Evolutionary conservation across 352 stramenopile genomes (phyloP), one percentile per base, ranked within the genome.

Genomic region (Phytopythium boreale): DNA sequence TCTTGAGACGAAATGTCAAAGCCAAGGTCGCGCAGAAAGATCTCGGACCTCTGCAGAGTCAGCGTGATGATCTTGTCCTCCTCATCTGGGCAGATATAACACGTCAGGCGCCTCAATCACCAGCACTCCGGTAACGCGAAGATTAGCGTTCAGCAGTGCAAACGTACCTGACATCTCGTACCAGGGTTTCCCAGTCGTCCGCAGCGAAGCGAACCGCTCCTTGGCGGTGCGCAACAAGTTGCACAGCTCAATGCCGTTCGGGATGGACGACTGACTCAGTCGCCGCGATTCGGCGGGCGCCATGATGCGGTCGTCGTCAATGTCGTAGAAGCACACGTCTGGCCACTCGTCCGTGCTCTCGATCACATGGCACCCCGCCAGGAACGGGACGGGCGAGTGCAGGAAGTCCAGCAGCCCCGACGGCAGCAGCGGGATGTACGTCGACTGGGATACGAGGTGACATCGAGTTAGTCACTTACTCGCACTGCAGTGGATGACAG

Each of bases 291-390:
- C 57, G 29, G 72, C 71, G 17, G 87, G 79, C 0, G 79, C 64
- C 36, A 74, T 61, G 46, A 95, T 79, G 14, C 61, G 57, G 46
- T 92, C 71, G 2, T 61, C 71, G 56, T 95, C 84, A n/a, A 93
- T 84, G 39, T 93, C 70, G 67, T 88, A 92, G 66, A 95, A 95
- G 47, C 80, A 93, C 51, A 93, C 84, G 36, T 95, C 87, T 9
- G 80, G 66, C 84, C 87, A 95, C 14, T 95, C 83, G 20, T 85
- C 76, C 4, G 80, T 90, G n/a, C 77, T 74, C 31, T 75, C 67
- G 34, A 89, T 63, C 6, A 72, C 63, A 44, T 93, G 84, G 34
- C 82, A 90, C 3, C 83, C 87, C 2, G 81, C 84, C 20, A 95
- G 73, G 56, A 92, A 95, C 12, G 84, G 87, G 5, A 95, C 87